These are phyloP conservation scores for Mollisia scopiformis DNA, from an alignment of 2,329 filamentous ascomycete species.

Conservation along the genomic window DNA sequence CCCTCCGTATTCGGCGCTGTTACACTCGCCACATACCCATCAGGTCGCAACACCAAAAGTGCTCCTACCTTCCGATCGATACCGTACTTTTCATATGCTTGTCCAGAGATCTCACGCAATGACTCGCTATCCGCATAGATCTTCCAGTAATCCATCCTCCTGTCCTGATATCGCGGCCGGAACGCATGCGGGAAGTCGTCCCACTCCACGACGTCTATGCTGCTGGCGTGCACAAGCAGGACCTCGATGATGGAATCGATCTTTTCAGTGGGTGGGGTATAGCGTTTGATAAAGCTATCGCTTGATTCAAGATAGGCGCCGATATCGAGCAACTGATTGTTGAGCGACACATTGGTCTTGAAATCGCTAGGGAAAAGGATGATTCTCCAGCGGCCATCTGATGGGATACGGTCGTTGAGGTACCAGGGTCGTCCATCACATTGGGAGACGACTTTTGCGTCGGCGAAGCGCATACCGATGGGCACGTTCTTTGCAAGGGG, in stretches of 20 bases:
- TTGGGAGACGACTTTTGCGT: slow-evolving; percentile 63
- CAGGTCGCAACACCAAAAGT: slow-evolving; percentile 33
- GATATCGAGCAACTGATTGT: slow-evolving; percentile 48
- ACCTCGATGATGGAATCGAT: slow-evolving; percentile 60
- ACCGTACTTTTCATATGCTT: slow-evolving; percentile 36
- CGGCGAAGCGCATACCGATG: slow-evolving; percentile 60
- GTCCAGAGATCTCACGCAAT: slow-evolving; percentile 54
- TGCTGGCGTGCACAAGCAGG: slow-evolving; percentile 60
- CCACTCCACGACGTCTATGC: slow-evolving; percentile 51
- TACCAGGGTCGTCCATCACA: slow-evolving; percentile 56
- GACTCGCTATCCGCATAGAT: slow-evolving; percentile 56
- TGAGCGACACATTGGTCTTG: slow-evolving; percentile 43
- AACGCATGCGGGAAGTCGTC: slow-evolving; percentile 54
- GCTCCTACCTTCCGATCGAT: slow-evolving; percentile 28
- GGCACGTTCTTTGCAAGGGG: slow-evolving; percentile 35
- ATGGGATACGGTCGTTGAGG: slow-evolving; percentile 57
- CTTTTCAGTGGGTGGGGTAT: slow-evolving; percentile 41
- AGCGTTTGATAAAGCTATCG: slow-evolving; percentile 51
- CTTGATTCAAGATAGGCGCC: slow-evolving; percentile 47
- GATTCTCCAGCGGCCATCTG: slow-evolving; percentile 61
- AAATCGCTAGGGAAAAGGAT: slow-evolving; percentile 67
- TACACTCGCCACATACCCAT: slow-evolving; percentile 26
- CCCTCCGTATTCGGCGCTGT: no score
- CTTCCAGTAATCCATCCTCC: slow-evolving; percentile 59
- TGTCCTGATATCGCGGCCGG: slow-evolving; percentile 47